Evolutionary conservation across 2,329 filamentous ascomycete genomes (phyloP), one percentile per base, ranked within the genome.

Genomic region (Endothia cerciana): DNA sequence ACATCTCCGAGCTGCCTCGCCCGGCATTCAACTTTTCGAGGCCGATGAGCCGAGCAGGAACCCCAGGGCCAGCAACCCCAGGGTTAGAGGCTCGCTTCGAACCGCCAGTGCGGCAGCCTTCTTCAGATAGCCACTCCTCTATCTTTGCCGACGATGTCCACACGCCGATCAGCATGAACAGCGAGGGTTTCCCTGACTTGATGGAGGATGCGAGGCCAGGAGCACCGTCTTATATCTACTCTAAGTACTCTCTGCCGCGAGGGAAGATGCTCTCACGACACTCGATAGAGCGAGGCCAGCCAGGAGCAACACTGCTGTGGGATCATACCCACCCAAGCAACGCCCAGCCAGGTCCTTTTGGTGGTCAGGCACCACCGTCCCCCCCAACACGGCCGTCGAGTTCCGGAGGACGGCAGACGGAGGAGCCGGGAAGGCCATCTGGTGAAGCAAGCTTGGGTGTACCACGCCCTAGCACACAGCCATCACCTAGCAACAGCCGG

Each of bases 11-110:
- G 55, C 74, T 93, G 43, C 87, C 89, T 15, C 86, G 90, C 19
- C 91, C 93, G 0, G 88, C 91, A 0, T 94, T 96, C 79, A 98
- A 99, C 78, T 98, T 98, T 76, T 98, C 95, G 0, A 87, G 95
- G 53, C 95, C 95, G 0, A 79, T 97, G 68, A 97, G 94, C 76
- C 85, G 90, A 74, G 86, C 88, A 67, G 88, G 87, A 68, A 88
- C 85, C 15, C 86, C 87, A 19, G 79, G 73, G 55, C 63, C 58
- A 30, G 45, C 40, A 17, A 65, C 63, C 15, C 63, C 63, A 17
- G 67, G 67, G 15, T 15, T 68, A 57, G 67, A 68, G 40, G 60
- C 65, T 38, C 64, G 66, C 45, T 79, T 84, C 70, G 86, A 90
- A n/a, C 76, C 79, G 53, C 87, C 88, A 58, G 82, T 83, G 11